Conservation (phyloP, 805 yeast species). For the Nakazawaea ishiwadae region DNA sequence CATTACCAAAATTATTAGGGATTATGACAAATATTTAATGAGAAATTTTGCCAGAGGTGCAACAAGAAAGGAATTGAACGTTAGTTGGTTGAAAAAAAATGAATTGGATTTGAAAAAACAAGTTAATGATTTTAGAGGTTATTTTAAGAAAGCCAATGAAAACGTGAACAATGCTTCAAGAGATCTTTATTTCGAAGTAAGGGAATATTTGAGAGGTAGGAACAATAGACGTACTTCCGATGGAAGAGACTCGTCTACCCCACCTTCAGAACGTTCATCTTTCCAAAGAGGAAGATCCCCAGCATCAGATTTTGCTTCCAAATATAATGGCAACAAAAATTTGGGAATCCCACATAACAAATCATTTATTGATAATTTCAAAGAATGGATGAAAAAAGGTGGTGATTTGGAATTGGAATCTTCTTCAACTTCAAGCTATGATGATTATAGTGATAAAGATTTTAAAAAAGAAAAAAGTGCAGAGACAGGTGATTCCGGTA, state of each 20-base stretch:
- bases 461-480: not conserved
- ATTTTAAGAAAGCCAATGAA: slow-evolving; percentile 73
- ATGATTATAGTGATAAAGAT: slow-evolving; percentile 3
- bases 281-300: slow-evolving; percentile 37
- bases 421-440: slow-evolving; percentile 5
- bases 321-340: slow-evolving; percentile 33
- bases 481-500: not conserved
- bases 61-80: slow-evolving; percentile 91
- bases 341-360: slow-evolving; percentile 12
- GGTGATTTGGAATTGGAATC: slow-evolving; percentile 10
- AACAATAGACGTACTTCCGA: slow-evolving; percentile 7
- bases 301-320: slow-evolving; percentile 62
- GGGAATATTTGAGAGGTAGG: slow-evolving; percentile 57
- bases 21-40: slow-evolving; percentile 94
- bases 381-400: slow-evolving; percentile 19
- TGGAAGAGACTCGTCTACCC: not conserved
- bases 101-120: slow-evolving; percentile 93
- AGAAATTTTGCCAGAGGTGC: slow-evolving; percentile 98
- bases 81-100: slow-evolving; percentile 95
- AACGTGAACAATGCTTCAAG: slow-evolving; percentile 67
- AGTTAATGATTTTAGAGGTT: slow-evolving; percentile 79
- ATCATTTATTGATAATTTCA: slow-evolving; percentile 25
- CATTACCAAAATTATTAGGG: slow-evolving; percentile 90
- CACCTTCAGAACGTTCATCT: not conserved
- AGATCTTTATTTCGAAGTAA: slow-evolving; percentile 80